Evolutionary conservation across 2,329 filamentous ascomycete genomes (phyloP), one percentile per base, ranked within the genome.

Genomic region (Aspergillus sp.): DNA sequence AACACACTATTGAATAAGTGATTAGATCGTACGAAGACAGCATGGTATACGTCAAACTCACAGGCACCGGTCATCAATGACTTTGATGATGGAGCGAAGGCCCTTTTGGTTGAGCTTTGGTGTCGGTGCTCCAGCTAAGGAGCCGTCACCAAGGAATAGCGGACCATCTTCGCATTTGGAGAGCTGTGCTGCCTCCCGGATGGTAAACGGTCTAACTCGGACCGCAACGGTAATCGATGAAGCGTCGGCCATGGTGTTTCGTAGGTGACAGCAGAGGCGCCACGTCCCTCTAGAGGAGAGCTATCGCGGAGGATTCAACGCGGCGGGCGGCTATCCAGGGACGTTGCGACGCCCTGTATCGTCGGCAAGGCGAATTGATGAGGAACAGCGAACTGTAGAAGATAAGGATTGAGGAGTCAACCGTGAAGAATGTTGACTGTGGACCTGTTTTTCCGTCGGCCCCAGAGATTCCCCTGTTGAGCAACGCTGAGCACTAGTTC

Each of bases 51-150:
- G 9, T 5, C 58, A 50, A 55, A 84, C 91, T 69, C 85, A 98
- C 95, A 99, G 81, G 81, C 95, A 98, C 72, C 91, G 91, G 74
- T 97, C 93, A 73, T 99, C 96, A 56, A 99, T 86, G 19, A 99
- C 93, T 78, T 97, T 98, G 79, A 99, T 91, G 56, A 99, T 92
- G 1, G 91, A 89, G 70, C 93, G 85, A 59, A 99, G 88, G 7
- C 96, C 95, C 71, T 93, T 92, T 69, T 91, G 88, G 63, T 89
- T 87, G 32, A 97, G 84, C 73, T 94, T 96, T 0, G 93, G 93
- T 1, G 91, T 85, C 0, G 94, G 92, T 13, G 85, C 89, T 49
- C 87, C 90, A n/a, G 95, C 95, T 59, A 99, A 84, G 17, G 94
- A 98, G 61, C 95, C 95, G 76, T 99, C 95, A 63, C 95, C 95